Conservation (phyloP, 441 rosid genomes). For the Euphorbia schlechtendalii region DNA sequence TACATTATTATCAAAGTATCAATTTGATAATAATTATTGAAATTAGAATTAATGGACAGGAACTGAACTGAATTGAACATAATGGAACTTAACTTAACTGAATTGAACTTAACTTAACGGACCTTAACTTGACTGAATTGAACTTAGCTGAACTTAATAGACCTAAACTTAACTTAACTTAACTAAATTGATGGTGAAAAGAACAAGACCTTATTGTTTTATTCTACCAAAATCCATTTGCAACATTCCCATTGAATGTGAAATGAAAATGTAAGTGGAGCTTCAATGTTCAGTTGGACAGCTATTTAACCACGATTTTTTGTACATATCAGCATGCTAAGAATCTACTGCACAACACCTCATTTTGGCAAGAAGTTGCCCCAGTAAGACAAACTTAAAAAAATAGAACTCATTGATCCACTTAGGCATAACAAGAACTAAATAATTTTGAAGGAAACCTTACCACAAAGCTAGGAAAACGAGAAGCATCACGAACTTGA, state of each 20-base stretch:
- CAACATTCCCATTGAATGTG: not conserved
- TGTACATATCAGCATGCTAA: not conserved
- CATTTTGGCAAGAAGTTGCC: not conserved
- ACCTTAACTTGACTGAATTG: too few relatives aligned
- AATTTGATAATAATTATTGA: too few relatives aligned
- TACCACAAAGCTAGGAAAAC: conserved; percentile 71
- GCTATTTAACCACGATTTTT: not conserved
- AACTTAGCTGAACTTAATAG: too few relatives aligned
- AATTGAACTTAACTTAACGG: too few relatives aligned
- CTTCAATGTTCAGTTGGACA: not conserved
- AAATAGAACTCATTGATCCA: conserved; percentile 10
- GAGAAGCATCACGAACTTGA: conserved; percentile 70
- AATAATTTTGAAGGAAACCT: conserved; percentile 24
- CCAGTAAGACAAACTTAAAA: not conserved
- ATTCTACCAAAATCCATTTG: not conserved
- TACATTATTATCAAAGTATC: too few relatives aligned
- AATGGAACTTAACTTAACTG: too few relatives aligned
- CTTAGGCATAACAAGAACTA: conserved; percentile 8
- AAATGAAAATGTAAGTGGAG: not conserved
- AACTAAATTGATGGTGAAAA: too few relatives aligned
- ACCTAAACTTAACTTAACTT: too few relatives aligned
- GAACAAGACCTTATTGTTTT: too few relatives aligned
- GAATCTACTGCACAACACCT: conserved; percentile 3
- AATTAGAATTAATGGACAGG: too few relatives aligned
- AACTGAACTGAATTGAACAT: too few relatives aligned